Conservation (phyloP, 176 grass and related monocot species). For the Carex scoparia region DNA sequence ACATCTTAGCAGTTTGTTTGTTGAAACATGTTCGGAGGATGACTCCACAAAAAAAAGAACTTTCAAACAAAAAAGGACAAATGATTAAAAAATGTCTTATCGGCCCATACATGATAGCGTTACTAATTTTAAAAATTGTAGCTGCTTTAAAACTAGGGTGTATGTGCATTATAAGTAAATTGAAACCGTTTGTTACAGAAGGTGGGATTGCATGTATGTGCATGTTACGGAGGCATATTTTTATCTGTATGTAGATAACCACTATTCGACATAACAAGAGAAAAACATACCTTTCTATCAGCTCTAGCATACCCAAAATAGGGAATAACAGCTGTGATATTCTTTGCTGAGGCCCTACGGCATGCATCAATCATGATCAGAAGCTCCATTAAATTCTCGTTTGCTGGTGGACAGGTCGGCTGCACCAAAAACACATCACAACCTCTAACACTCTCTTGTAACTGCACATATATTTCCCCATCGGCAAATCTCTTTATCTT, state of each 20-base stretch:
- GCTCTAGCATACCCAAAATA: constrained; percentile 99
- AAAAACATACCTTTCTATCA: constrained; percentile 72
- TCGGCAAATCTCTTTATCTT: constrained; percentile 94
- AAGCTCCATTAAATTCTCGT: constrained; percentile 99
- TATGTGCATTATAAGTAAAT: constrained; percentile 1
- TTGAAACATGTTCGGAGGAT: background rate
- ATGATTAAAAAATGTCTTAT: background rate
- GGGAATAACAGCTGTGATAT: constrained; percentile 94
- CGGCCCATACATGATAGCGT: background rate
- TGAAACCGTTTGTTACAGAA: background rate
- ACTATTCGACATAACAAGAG: background rate
- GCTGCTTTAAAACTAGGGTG: background rate
- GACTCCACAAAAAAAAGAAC: background rate
- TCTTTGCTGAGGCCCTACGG: constrained; percentile 95
- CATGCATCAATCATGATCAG: constrained; percentile 97
- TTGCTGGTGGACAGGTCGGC: constrained; percentile 88
- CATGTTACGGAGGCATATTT: background rate
- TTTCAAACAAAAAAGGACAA: background rate
- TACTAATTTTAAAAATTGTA: no score
- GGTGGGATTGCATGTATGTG: background rate
- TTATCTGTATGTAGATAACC: background rate
- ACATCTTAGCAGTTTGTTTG: background rate
- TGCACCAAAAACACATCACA: constrained; percentile 94
- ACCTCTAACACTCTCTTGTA: constrained; percentile 95
- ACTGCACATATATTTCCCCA: constrained; percentile 96